Conservation (phyloP, 805 yeast genomes). For the Kazachstania martiniae region DNA sequence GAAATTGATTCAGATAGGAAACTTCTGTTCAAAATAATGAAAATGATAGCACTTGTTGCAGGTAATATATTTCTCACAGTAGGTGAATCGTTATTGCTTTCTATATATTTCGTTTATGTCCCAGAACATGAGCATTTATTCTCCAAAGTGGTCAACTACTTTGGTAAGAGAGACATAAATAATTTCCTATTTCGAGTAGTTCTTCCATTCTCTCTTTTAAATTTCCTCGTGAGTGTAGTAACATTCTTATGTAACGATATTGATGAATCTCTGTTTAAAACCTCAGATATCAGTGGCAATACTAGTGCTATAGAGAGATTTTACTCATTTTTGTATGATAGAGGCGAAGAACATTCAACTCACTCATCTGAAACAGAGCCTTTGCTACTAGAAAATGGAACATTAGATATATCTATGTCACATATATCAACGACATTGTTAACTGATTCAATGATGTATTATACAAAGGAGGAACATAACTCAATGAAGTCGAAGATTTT, state of each 20-base stretch:
- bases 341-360: too few relatives aligned
- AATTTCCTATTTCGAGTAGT: conserved; percentile 24
- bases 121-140: conserved; percentile 27
- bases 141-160: conserved; percentile 25
- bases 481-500: too few relatives aligned
- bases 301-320: too few relatives aligned
- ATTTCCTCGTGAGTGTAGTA: conserved; percentile 12
- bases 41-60: conserved; percentile 8
- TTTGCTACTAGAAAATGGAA: too few relatives aligned
- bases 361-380: too few relatives aligned
- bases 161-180: conserved; percentile 25
- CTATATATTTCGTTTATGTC: conserved; percentile 33
- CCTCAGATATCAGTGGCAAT: too few relatives aligned
- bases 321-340: too few relatives aligned
- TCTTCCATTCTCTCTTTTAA: conserved; percentile 22
- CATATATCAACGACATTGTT: not conserved
- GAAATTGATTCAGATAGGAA: conserved; percentile 6
- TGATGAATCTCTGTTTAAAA: conserved; percentile 5
- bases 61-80: conserved; percentile 16
- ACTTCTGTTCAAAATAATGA: conserved; percentile 6
- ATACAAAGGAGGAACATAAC: too few relatives aligned
- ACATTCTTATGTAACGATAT: conserved; percentile 19
- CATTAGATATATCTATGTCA: not conserved
- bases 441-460: conserved; percentile 1
- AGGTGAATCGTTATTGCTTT: conserved; percentile 28